A percentile compares a stretch with the other conserved stretches of the same genome.
These are phyloP conservation scores for Cordyceps javanica DNA, from an alignment of 2,329 filamentous ascomycete species.

Conservation along the genomic window DNA sequence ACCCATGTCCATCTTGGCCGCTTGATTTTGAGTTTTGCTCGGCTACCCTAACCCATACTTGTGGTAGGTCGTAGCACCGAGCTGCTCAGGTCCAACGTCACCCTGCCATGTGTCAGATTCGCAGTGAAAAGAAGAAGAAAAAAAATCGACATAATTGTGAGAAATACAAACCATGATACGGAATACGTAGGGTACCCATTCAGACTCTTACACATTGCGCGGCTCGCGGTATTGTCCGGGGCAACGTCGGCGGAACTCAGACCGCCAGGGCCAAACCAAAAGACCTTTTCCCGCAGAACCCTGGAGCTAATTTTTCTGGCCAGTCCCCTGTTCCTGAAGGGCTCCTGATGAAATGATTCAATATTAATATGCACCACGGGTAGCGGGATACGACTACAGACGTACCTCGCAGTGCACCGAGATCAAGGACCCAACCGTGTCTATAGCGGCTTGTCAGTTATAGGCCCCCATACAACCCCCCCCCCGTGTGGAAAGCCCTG, in stretches of 20 bases:
- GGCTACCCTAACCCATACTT: not conserved
- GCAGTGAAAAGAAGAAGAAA: not conserved
- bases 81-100: not conserved
- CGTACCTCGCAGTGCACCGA: constrained; percentile 53
- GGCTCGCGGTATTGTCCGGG: constrained; percentile 52
- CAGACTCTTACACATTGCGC: constrained; percentile 55
- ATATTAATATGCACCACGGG: not conserved
- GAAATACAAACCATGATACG: constrained; percentile 4
- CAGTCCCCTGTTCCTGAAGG: constrained; percentile 55
- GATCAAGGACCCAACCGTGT: constrained; percentile 55
- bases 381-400: not conserved
- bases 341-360: constrained; percentile 29
- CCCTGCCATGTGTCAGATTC: not conserved
- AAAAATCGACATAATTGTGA: too few species aligned
- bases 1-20: too few species aligned
- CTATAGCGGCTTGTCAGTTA: constrained; percentile 21
- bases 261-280: constrained; percentile 39
- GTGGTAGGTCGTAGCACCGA: not conserved
- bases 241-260: constrained; percentile 60
- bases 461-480: not conserved
- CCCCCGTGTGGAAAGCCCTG: constrained; percentile 3
- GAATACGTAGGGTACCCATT: constrained; percentile 34
- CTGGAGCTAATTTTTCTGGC: constrained; percentile 56
- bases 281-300: constrained; percentile 46
- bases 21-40: not conserved